A percentile compares a stretch with the other conserved stretches of the same genome.
phyloP scores from a whole-genome alignment of 768 basidiomycete genomes.

The Pisolithus microcarpus region DNA sequence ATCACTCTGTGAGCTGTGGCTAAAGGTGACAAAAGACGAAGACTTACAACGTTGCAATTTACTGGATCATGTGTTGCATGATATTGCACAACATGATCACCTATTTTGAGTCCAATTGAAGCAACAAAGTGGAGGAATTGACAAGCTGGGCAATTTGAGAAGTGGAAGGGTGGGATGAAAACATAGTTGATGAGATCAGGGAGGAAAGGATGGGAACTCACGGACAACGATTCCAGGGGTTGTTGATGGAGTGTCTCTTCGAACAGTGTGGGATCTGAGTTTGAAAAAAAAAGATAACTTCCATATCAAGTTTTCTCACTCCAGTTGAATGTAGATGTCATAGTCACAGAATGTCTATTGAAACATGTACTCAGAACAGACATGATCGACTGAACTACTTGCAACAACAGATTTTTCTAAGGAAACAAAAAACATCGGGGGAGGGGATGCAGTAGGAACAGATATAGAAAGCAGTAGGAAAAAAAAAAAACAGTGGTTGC shows the following conservation, averaged over 20 bases:
- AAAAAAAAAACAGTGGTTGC: no score
- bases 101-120: background rate
- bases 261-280: no score
- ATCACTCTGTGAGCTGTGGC: background rate
- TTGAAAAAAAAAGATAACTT: no score
- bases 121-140: background rate
- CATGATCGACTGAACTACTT: no score
- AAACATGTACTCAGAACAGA: no score
- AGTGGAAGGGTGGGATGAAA: background rate
- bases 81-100: background rate
- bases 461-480: no score
- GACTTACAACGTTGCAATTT: background rate
- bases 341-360: no score
- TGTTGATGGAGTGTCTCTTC: background rate
- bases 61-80: background rate
- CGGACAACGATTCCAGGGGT: background rate
- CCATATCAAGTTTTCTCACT: no score
- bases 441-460: no score
- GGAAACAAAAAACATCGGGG: no score
- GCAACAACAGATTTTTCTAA: no score
- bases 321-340: no score
- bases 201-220: background rate
- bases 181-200: background rate
- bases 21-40: background rate
- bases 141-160: background rate